Base-by-base conservation (phyloP, 2,329 filamentous ascomycete species). In the Botrytis medusae region DNA sequence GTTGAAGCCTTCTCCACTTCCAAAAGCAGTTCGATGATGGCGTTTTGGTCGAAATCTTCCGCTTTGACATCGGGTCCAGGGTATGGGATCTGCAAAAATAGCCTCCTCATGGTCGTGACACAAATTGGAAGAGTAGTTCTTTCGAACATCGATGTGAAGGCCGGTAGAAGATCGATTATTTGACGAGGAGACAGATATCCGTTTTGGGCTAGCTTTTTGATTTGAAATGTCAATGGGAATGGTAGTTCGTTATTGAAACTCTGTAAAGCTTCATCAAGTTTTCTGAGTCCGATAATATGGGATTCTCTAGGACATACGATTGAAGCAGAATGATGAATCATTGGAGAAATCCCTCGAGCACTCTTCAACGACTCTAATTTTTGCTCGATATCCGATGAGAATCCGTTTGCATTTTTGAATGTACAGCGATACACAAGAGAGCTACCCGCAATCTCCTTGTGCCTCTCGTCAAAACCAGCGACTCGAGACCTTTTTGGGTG, bases 171-270 rank as follows among this genome's bases (percentile, higher is more conserved):
- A 1, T 79, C 74, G 0, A 83, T 64, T 0, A 89, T 87, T 1
- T 82, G 86, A 0, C 78, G 77, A 0, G 92, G 91, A 20, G 88
- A 83, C 1, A 94, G 83, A 72, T 87, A 89, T 34, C 87, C 88
- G 76, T 92, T 92, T 77, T 86, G 84, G 0, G 90, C 88, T 8
- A 95, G 81, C 25, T 85, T 86, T 69, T 91, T 86, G 8, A 93
- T 82, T 76, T 92, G 90, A 77, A 89, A 92, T 9, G 88, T 83
- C 1, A 90, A 78, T 0, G 82, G 79, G 75, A 90, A 93, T 8
- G 87, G 82, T 73, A 88, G 48, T 1, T n/a, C 69, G 18, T 60
- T 68, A 14, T 71, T 71, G 14, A 64, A 61, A 59, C 74, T 82
- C 72, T 74, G 68, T 18, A 83, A 51, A 25, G 62, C 74, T 1